A percentile compares a stretch with the other conserved stretches of the same genome.
Conservation (phyloP, 225 moss, liverwort and hornwort genomes). For the Pleurozium schreberi region DNA sequence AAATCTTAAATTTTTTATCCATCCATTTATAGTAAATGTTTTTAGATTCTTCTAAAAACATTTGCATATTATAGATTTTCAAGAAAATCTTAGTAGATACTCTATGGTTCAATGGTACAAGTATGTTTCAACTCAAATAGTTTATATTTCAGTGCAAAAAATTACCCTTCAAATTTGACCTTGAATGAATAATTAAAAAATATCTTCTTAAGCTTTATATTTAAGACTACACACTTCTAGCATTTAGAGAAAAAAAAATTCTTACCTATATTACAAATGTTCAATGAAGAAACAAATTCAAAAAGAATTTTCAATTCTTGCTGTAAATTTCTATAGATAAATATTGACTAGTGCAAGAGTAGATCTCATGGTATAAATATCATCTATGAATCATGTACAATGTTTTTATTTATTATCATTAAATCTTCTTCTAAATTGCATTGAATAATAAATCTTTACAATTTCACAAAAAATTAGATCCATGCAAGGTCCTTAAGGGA, state of each 20-base stretch:
- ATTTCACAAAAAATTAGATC: background rate
- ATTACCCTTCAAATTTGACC: background rate
- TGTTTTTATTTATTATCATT: too few relatives aligned
- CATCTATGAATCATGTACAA: background rate
- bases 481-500: rapidly evolving
- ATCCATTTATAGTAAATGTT: background rate
- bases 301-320: background rate
- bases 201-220: rapidly evolving
- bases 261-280: rapidly evolving
- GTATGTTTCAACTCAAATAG: too few relatives aligned
- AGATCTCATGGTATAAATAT: background rate
- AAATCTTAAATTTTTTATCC: background rate
- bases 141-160: background rate
- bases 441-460: background rate
- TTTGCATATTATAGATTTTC: background rate
- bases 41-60: background rate
- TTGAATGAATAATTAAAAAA: background rate
- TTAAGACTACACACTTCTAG: background rate
- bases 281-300: rapidly evolving
- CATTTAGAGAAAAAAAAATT: background rate
- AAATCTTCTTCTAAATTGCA: background rate
- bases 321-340: rapidly evolving
- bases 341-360: background rate
- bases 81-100: background rate
- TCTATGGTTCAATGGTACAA: background rate